Evolutionary conservation across 2,329 filamentous ascomycete genomes (phyloP).

Genomic region (Colletotrichum somersetense): DNA sequence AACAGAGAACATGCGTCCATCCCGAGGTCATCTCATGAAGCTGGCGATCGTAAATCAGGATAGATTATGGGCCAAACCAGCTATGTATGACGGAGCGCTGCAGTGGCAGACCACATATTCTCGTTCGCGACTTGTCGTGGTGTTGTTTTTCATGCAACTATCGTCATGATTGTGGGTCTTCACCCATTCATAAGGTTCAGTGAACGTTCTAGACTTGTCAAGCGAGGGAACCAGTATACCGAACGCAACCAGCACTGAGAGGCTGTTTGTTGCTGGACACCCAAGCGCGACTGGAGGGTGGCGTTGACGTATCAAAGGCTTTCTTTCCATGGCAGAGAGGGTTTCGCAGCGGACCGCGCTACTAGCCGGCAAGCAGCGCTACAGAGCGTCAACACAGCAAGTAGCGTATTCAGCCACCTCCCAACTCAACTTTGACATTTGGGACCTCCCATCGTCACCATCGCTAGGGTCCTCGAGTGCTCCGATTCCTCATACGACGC

Average conservation of each 20-base stretch:
- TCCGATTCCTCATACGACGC: slow-evolving; percentile 17
- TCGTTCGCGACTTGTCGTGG: slow-evolving; percentile 6
- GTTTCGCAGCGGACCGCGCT: slow-evolving; percentile 31
- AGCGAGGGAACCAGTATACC: slow-evolving; percentile 21
- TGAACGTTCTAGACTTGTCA: slow-evolving; percentile 36
- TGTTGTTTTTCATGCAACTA: slow-evolving; percentile 20
- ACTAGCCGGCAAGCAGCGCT: slow-evolving; percentile 17
- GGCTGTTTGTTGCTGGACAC: slow-evolving; percentile 17
- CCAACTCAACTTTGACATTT: slow-evolving; percentile 21
- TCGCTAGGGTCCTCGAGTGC: background rate
- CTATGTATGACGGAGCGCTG: slow-evolving; percentile 12
- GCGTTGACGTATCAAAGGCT: slow-evolving; percentile 29
- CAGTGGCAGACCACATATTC: slow-evolving; percentile 16
- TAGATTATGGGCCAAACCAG: slow-evolving; percentile 21
- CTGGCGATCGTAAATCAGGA: slow-evolving; percentile 19
- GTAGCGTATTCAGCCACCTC: slow-evolving; percentile 16
- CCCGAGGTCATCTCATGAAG: slow-evolving; percentile 11
- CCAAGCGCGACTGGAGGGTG: slow-evolving; percentile 16
- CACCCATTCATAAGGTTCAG: slow-evolving; percentile 9
- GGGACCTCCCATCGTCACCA: slow-evolving; percentile 21
- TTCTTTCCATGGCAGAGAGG: slow-evolving; percentile 12
- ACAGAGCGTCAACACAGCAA: slow-evolving; percentile 21
- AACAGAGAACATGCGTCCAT: slow-evolving; percentile 8
- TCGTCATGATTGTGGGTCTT: slow-evolving; percentile 24
- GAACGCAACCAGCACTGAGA: slow-evolving; percentile 27